These are phyloP conservation scores for Aureobasidium melanogenum DNA, from an alignment of 2,329 filamentous ascomycete species.

Conservation along the genomic window DNA sequence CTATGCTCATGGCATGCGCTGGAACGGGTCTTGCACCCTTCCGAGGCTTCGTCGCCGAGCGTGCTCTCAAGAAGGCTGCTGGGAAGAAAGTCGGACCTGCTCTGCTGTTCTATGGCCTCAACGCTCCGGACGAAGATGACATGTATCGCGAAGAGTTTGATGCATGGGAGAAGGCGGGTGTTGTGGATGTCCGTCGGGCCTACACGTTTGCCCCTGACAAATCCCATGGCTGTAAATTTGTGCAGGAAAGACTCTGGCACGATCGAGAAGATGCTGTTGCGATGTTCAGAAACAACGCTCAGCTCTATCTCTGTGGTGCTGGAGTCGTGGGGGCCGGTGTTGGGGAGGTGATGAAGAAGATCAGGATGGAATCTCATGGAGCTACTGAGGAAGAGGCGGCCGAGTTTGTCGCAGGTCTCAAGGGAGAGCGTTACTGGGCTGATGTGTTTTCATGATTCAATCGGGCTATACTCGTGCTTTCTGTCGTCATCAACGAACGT, in stretches of 20 bases:
- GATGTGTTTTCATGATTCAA: too few relatives aligned
- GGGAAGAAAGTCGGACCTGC: constrained; percentile 30
- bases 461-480: too few relatives aligned
- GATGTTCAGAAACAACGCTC: constrained; percentile 32
- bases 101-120: constrained; percentile 36
- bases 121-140: constrained; percentile 28
- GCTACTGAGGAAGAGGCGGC: background rate
- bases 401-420: constrained; percentile 59
- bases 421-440: constrained; percentile 25
- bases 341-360: constrained; percentile 30
- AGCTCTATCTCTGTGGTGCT: background rate
- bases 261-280: constrained; percentile 21
- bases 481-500: too few relatives aligned
- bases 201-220: constrained; percentile 1
- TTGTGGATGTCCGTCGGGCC: constrained; percentile 27
- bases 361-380: constrained; percentile 31
- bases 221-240: constrained; percentile 23
- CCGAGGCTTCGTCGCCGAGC: constrained; percentile 35
- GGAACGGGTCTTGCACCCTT: constrained; percentile 44
- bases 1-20: constrained; percentile 44
- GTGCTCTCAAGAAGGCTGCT: constrained; percentile 28
- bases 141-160: constrained; percentile 27
- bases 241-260: constrained; percentile 31
- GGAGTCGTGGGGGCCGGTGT: background rate
- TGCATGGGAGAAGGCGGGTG: constrained; percentile 19